A percentile compares a stretch with the other conserved stretches of the same genome.
These are phyloP conservation scores for Digitaria exilis DNA, from an alignment of 202 grass and related monocot genomes.

Conservation along the genomic window DNA sequence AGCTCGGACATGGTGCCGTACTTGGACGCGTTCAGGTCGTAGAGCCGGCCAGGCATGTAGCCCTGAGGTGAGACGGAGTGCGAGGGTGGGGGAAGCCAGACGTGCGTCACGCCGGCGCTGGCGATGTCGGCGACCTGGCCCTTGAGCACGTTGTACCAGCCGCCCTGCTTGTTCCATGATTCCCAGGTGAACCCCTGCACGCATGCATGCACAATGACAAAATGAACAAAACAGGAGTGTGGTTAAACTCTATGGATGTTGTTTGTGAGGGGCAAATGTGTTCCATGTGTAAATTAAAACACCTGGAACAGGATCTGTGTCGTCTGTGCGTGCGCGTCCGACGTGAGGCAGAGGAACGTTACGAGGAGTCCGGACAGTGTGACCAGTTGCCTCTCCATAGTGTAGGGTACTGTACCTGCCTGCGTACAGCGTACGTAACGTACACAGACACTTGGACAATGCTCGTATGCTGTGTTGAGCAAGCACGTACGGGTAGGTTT, in stretches of 20 bases:
- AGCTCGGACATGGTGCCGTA: slow-evolving; percentile 62
- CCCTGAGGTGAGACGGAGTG: slow-evolving; percentile 76
- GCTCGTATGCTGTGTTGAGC: background rate
- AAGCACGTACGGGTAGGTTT: background rate
- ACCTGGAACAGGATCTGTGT: slow-evolving; percentile 48
- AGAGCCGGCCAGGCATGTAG: slow-evolving; percentile 83
- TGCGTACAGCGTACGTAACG: background rate
- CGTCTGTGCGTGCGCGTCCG: slow-evolving; percentile 8
- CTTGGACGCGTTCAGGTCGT: slow-evolving; percentile 73
- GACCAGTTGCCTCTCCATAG: slow-evolving; percentile 9
- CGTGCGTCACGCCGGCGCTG: slow-evolving; percentile 53
- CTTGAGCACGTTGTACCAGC: slow-evolving; percentile 70
- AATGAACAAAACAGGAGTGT: background rate
- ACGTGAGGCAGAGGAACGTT: background rate
- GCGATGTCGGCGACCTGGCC: slow-evolving; percentile 55
- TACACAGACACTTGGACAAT: background rate
- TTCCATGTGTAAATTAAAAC: background rate
- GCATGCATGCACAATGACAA: background rate
- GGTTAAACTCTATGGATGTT: background rate
- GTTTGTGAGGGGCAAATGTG: background rate
- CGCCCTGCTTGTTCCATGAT: slow-evolving; percentile 77
- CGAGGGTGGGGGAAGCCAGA: slow-evolving; percentile 82
- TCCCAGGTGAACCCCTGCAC: slow-evolving; percentile 83
- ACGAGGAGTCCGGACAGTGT: slow-evolving; percentile 5
- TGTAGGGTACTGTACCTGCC: background rate